Evolutionary conservation across 352 stramenopile genomes (phyloP).

Genomic region (Ochromonadaceae sp.): DNA sequence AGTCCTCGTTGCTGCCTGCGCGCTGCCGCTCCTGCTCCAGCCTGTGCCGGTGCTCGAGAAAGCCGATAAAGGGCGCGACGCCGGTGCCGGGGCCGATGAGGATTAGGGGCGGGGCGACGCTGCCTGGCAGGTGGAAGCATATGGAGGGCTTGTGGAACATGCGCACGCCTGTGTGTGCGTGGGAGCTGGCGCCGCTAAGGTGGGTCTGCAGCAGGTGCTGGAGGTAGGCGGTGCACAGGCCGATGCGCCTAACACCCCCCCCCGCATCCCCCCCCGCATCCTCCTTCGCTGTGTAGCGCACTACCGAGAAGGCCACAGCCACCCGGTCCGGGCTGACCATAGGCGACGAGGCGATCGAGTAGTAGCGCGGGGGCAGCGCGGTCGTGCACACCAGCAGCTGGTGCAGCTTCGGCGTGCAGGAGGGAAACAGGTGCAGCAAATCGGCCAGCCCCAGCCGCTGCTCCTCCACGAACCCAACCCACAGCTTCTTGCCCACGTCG

Average conservation of each 20-base stretch:
- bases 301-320: slow-evolving; percentile 71
- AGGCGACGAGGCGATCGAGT: slow-evolving; percentile 81
- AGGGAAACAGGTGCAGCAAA: slow-evolving; percentile 75
- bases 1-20: slow-evolving; percentile 29
- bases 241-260: too few species aligned
- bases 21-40: slow-evolving; percentile 26
- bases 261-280: too few species aligned
- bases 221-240: too few species aligned
- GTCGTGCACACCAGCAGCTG: slow-evolving; percentile 62
- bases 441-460: slow-evolving; percentile 72
- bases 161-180: slow-evolving; percentile 31
- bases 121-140: slow-evolving; percentile 68
- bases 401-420: slow-evolving; percentile 60
- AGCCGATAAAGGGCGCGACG: slow-evolving; percentile 88
- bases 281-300: too few species aligned
- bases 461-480: slow-evolving; percentile 53
- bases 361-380: slow-evolving; percentile 76
- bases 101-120: slow-evolving; percentile 61
- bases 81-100: slow-evolving; percentile 86
- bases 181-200: not conserved
- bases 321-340: slow-evolving; percentile 44
- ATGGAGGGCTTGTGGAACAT: slow-evolving; percentile 72
- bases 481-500: slow-evolving; percentile 24
- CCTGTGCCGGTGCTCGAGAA: slow-evolving; percentile 62
- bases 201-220: too few species aligned